phyloP scores from a whole-genome alignment of 306 rosid species.

The Betula pendula region DNA sequence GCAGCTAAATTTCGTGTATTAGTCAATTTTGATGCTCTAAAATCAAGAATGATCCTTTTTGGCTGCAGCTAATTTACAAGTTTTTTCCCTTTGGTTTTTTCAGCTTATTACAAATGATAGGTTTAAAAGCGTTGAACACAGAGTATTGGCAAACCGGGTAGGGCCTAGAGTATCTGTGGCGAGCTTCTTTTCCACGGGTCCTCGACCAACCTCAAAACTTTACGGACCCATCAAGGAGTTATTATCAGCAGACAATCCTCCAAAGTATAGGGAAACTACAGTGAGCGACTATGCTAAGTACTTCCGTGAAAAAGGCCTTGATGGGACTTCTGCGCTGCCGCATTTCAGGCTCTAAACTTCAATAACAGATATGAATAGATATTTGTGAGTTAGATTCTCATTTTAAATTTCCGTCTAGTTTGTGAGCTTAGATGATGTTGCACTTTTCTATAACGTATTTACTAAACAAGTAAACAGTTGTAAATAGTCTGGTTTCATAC shows the following conservation, averaged over 20 bases:
- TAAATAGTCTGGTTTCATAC: too few relatives aligned
- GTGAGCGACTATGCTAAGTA: background rate
- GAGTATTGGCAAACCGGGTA: slow-evolving; percentile 26
- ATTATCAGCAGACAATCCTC: slow-evolving; percentile 25
- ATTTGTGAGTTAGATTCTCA: too few relatives aligned
- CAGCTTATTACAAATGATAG: slow-evolving; percentile 34
- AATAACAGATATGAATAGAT: background rate
- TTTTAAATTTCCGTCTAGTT: too few relatives aligned
- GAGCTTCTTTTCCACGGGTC: slow-evolving; percentile 23
- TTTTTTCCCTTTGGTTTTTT: background rate
- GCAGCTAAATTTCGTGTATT: background rate
- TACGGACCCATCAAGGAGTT: slow-evolving; percentile 33
- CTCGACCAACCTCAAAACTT: background rate
- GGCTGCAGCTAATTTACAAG: background rate
- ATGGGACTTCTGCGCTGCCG: background rate
- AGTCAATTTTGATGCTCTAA: background rate
- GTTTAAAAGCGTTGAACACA: slow-evolving; percentile 38
- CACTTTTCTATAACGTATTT: too few relatives aligned
- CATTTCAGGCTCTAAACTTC: slow-evolving; percentile 17
- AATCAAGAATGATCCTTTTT: background rate
- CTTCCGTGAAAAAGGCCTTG: background rate
- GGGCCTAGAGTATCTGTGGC: slow-evolving; percentile 26
- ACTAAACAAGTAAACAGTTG: too few relatives aligned
- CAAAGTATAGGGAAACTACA: slow-evolving; percentile 28
- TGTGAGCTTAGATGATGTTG: too few relatives aligned